phyloP scores from a whole-genome alignment of 306 rosid species.

The Dalbergia cochinchinensis region DNA sequence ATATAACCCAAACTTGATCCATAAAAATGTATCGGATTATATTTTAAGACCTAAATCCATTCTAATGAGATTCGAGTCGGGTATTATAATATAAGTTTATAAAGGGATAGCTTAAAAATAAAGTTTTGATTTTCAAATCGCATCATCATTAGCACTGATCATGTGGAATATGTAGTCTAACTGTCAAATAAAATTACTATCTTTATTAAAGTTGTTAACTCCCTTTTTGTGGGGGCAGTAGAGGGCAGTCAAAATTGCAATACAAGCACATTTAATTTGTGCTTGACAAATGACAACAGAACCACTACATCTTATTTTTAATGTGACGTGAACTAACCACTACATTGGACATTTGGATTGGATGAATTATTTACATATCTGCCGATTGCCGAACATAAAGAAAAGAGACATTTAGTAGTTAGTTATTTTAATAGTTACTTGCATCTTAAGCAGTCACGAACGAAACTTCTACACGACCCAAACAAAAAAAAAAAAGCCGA shows the following conservation, averaged over 20 bases:
- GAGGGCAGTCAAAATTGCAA: not conserved
- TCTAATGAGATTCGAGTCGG: too few relatives aligned
- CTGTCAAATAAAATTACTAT: not conserved
- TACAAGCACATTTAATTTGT: not conserved
- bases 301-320: constrained; percentile 11
- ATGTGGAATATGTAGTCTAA: not conserved
- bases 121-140: constrained; percentile 9
- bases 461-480: too few relatives aligned
- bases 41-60: too few relatives aligned
- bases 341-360: not conserved
- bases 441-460: too few relatives aligned
- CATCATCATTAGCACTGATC: not conserved
- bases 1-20: too few relatives aligned
- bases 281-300: constrained; percentile 2
- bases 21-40: too few relatives aligned
- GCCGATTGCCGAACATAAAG: not conserved
- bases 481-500: too few relatives aligned
- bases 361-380: not conserved
- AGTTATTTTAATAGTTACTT: too few relatives aligned
- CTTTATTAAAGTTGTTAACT: not conserved
- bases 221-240: not conserved
- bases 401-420: too few relatives aligned
- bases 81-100: too few relatives aligned
- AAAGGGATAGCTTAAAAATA: not conserved
- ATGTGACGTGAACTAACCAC: constrained; percentile 25